A percentile compares a stretch with the other conserved stretches of the same genome.
Evolutionary conservation across 306 rosid genomes (phyloP).

Genomic region (Neltuma alba): DNA sequence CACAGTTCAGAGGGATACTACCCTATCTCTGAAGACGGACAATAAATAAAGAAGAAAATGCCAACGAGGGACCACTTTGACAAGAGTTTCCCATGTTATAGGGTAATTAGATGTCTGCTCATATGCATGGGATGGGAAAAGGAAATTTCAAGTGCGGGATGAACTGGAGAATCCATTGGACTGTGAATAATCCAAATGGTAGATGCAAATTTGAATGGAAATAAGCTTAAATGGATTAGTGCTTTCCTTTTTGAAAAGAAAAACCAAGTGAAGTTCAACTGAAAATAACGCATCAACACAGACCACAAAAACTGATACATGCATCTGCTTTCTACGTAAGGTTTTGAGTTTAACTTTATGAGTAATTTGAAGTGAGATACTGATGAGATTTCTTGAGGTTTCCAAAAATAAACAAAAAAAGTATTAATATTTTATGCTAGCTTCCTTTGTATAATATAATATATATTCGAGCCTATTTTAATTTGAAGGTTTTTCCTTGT

Average conservation of each 20-base stretch:
- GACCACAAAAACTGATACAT: no score
- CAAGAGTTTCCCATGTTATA: not conserved
- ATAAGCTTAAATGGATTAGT: not conserved
- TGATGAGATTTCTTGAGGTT: no score
- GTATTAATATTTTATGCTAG: no score
- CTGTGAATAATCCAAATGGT: constrained; percentile 1
- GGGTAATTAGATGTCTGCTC: not conserved
- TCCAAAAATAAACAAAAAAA: no score
- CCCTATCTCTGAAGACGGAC: not conserved
- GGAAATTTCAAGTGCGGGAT: not conserved
- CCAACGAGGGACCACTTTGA: constrained; percentile 21
- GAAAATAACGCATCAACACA: no score
- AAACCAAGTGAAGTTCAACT: no score
- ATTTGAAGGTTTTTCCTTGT: no score
- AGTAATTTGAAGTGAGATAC: no score
- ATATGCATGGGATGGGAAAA: not conserved
- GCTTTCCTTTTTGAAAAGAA: not conserved
- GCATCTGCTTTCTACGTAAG: no score
- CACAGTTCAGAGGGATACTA: not conserved
- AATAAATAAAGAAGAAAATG: not conserved
- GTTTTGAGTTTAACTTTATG: no score
- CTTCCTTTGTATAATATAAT: no score
- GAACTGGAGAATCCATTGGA: not conserved
- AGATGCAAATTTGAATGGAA: not conserved
- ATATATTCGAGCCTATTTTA: no score